Conservation (phyloP, 2,329 filamentous ascomycete genomes). For the Alternaria gaisen region DNA sequence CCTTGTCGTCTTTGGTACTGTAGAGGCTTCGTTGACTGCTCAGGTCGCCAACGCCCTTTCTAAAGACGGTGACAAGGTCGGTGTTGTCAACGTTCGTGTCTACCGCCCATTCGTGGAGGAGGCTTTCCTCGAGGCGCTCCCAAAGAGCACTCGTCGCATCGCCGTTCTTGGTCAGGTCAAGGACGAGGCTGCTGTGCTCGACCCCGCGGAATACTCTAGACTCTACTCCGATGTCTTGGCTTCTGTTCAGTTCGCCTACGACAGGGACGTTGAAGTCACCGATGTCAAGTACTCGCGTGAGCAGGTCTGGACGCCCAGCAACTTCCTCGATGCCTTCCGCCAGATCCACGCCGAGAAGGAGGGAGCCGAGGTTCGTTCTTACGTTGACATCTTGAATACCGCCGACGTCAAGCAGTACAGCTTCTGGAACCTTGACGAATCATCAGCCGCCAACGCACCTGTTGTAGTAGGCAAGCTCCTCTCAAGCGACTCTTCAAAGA, state of each 20-base stretch:
- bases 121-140: conserved; percentile 84
- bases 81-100: conserved; percentile 88
- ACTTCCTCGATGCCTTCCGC: conserved; percentile 59
- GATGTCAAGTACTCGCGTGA: conserved; percentile 91
- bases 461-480: conserved; percentile 67
- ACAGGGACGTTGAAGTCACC: conserved; percentile 69
- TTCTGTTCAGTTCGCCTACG: conserved; percentile 73
- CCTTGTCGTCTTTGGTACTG: conserved; percentile 89
- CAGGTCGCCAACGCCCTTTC: conserved; percentile 80
- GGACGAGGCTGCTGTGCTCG: conserved; percentile 75
- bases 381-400: conserved; percentile 62
- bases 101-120: conserved; percentile 97
- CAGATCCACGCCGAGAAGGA: conserved; percentile 55
- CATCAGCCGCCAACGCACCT: conserved; percentile 71
- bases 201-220: conserved; percentile 79
- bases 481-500: conserved; percentile 67
- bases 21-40: conserved; percentile 84
- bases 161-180: conserved; percentile 89
- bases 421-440: conserved; percentile 91
- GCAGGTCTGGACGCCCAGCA: conserved; percentile 68
- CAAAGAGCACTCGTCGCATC: conserved; percentile 76
- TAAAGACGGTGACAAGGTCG: conserved; percentile 77
- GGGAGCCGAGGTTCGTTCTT: conserved; percentile 55
- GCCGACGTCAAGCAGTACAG: conserved; percentile 79
- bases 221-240: conserved; percentile 93